Base-by-base conservation (phyloP, 1,139 yeast genomes). In the Taphrina confusa region DNA sequence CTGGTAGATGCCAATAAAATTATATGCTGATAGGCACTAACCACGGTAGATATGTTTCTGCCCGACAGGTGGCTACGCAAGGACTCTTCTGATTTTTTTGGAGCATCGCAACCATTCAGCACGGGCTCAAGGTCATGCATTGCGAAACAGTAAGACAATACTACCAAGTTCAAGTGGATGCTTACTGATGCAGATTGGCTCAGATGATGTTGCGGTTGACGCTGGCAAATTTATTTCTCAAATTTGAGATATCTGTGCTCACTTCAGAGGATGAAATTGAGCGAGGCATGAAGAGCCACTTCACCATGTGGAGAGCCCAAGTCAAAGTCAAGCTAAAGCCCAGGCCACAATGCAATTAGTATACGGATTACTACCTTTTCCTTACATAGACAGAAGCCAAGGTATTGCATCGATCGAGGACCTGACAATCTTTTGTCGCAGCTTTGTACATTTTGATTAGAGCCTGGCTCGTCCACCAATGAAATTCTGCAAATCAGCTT, bases 401-500 rank as follows among this genome's bases (percentile, higher is more conserved):
- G n/a, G n/a, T n/a, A n/a, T n/a, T n/a, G n/a, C n/a, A n/a, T n/a
- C n/a, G n/a, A n/a, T n/a, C n/a, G n/a, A n/a, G n/a, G n/a, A n/a
- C n/a, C n/a, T n/a, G n/a, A n/a, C n/a, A n/a, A n/a, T n/a, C n/a
- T n/a, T n/a, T n/a, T n/a, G n/a, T n/a, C n/a, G n/a, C n/a, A n/a
- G n/a, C n/a, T n/a, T n/a, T n/a, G n/a, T n/a, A n/a, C n/a, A n/a
- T n/a, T n/a, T n/a, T n/a, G n/a, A n/a, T 14, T 52, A 52, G 23
- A 52, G 27, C 3, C 57, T 28, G 4, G 57, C 57, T 4, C 22
- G 30, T 6, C 57, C 57, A 1, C 40, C 45, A 22, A 52, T 31
- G 4, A 52, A 31, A 31, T 16, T 25, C 3, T 14, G 22, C 22
- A 30, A 28, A 16, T 52, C 40, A n/a, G 27, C 31, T 31, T 20